Evolutionary conservation across 495 filamentous ascomycete species (phyloP), one percentile per base, ranked within the genome.

Genomic region (Neurospora sp.): DNA sequence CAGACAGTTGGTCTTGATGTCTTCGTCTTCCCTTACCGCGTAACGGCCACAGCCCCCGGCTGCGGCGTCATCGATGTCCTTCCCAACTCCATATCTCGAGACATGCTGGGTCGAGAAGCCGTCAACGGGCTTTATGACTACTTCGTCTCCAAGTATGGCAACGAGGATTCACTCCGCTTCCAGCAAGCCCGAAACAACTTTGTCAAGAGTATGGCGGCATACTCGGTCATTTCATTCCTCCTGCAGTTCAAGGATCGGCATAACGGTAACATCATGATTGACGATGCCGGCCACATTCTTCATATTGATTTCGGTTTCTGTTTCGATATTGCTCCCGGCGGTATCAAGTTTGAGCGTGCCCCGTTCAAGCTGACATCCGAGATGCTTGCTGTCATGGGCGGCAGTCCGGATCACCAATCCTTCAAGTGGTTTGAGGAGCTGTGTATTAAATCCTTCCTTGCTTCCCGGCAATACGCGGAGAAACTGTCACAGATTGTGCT

Each of bases 231-330:
- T 70, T 96, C 93, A 0, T 98, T 96, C 82, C 86, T 99, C 9
- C 85, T 99, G 38, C 97, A 99, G 78, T 97, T 99, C 89, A 99
- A 99, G 82, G 96, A 99, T 81, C 89, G 96, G 6, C 96, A 99
- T 82, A 99, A 99, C 80, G 96, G 96, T 53, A 99, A 99, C 82
- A 98, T 99, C 84, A 98, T 99, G 96, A 88, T 99, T 53, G 94
- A 98, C 78, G 94, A 97, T 77, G 92, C 91, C 3, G 96, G 96
- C 6, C 96, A 98, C 82, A 97, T 99, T 79, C 90, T 99, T 22
- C 96, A 99, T 82, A 97, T 99, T 80, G 96, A 99, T 83, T 99
- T 99, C 77, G 96, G 96, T 22, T 99, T 99, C 86, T 98, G 95
- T 82, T 98, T 99, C 81, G 96, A 99, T 79, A 98, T 99, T 78